phyloP scores from a whole-genome alignment of 176 grass and related monocot genomes.

The Avena atlantica region DNA sequence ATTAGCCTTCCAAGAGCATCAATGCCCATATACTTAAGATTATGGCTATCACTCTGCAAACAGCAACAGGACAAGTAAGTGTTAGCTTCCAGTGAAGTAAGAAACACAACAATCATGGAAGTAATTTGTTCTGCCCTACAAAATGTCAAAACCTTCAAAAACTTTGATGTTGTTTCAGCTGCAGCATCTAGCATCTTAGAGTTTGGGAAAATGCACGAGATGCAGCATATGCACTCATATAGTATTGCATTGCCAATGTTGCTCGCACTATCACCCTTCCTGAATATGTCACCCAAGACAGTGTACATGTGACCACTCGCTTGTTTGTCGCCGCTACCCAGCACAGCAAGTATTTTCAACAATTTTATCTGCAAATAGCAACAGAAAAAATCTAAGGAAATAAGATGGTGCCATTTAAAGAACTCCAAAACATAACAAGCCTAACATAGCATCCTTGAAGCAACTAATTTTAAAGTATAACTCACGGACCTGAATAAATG shows the following conservation, averaged over 20 bases:
- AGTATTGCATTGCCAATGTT: slow-evolving; percentile 99
- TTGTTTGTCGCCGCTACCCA: slow-evolving; percentile 94
- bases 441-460: slow-evolving; percentile 16
- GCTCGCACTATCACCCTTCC: slow-evolving; percentile 90
- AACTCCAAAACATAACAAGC: slow-evolving; percentile 30
- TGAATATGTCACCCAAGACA: slow-evolving; percentile 89
- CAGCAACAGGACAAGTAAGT: neutral
- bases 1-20: slow-evolving; percentile 95
- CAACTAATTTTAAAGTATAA: slow-evolving; percentile 4
- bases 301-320: slow-evolving; percentile 90
- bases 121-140: neutral
- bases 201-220: slow-evolving; percentile 96
- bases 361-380: slow-evolving; percentile 85
- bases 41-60: slow-evolving; percentile 95
- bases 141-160: slow-evolving; percentile 78
- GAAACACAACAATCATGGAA: neutral
- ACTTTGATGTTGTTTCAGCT: slow-evolving; percentile 95
- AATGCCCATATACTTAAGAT: slow-evolving; percentile 99
- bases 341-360: slow-evolving; percentile 92
- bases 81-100: slow-evolving; percentile 32
- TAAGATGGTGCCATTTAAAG: slow-evolving; percentile 38
- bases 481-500: slow-evolving; percentile 90
- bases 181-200: slow-evolving; percentile 89
- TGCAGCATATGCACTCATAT: slow-evolving; percentile 96
- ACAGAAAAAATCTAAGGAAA: slow-evolving; percentile 29